Conservation (phyloP, 192 early-diverging fungal genomes). For the Fimicolochytrium jonesii region DNA sequence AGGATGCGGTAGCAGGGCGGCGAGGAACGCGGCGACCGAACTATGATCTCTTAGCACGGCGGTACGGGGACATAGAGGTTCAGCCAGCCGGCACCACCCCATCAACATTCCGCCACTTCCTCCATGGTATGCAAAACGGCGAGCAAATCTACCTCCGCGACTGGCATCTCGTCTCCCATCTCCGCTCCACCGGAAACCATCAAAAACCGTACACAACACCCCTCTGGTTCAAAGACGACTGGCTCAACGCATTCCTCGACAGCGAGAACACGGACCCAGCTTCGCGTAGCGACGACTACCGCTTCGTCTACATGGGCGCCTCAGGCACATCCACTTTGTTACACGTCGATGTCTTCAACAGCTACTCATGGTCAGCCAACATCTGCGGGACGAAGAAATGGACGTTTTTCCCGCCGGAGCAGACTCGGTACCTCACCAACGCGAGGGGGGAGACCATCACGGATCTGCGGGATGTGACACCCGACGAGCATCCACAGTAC, state of each 20-base stretch:
- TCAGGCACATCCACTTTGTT: conserved; percentile 15
- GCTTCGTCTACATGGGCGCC: conserved; percentile 24
- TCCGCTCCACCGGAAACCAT: not conserved
- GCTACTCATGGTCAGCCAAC: conserved; percentile 23
- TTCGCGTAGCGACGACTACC: too few relatives aligned
- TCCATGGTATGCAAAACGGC: not conserved
- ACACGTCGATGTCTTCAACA: conserved; percentile 12
- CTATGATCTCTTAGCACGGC: not conserved
- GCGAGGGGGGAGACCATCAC: not conserved
- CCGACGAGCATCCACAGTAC: not conserved
- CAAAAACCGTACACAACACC: conserved; percentile 1
- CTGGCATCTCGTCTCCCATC: conserved; percentile 25
- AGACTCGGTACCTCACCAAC: not conserved
- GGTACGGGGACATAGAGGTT: conserved; percentile 1
- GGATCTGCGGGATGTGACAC: conserved; percentile 7
- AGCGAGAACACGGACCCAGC: not conserved
- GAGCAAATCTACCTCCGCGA: conserved; percentile 13
- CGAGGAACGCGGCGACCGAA: not conserved
- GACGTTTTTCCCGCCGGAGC: conserved; percentile 22
- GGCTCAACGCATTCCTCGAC: conserved; percentile 14
- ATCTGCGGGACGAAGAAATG: conserved; percentile 21
- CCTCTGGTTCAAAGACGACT: conserved; percentile 17
- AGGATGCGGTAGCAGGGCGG: not conserved
- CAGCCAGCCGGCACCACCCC: not conserved
- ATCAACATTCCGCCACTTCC: conserved; percentile 5